phyloP scores from a whole-genome alignment of 768 basidiomycete genomes.

The Rhodocollybia butyracea region DNA sequence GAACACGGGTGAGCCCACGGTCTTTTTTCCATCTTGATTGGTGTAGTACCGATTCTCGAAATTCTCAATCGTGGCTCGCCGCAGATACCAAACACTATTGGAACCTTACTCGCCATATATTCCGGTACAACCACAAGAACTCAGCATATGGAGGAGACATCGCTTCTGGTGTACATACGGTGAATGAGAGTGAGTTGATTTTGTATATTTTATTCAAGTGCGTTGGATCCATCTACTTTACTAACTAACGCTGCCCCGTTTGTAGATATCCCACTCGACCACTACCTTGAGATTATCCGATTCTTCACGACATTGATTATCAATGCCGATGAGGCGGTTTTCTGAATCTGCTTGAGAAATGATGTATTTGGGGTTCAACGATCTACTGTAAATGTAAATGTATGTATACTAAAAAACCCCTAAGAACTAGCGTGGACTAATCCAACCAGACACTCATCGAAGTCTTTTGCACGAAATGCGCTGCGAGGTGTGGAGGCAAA shows the following conservation, averaged over 20 bases:
- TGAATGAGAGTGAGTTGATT: constrained; percentile 44
- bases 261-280: background rate
- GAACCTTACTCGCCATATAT: constrained; percentile 34
- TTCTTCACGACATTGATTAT: constrained; percentile 37
- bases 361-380: too few species aligned
- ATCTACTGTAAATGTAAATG: too few species aligned
- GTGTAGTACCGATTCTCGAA: too few species aligned
- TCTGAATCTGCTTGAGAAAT: too few species aligned
- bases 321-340: constrained; percentile 39
- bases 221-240: too few species aligned
- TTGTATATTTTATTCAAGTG: background rate
- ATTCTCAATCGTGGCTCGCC: too few species aligned
- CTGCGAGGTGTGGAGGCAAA: too few species aligned
- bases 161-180: constrained; percentile 43
- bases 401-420: too few species aligned
- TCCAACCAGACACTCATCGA: too few species aligned
- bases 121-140: constrained; percentile 42
- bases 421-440: too few species aligned
- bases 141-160: too few species aligned
- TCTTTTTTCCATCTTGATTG: background rate
- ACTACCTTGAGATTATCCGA: constrained; percentile 25
- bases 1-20: constrained; percentile 31
- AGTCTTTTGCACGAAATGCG: too few species aligned
- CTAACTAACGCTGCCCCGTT: background rate
- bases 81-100: constrained; percentile 35